A percentile compares a stretch with the other conserved stretches of the same genome.
phyloP scores from a whole-genome alignment of 495 filamentous ascomycete species.

The Thermochaetoides thermophila region DNA sequence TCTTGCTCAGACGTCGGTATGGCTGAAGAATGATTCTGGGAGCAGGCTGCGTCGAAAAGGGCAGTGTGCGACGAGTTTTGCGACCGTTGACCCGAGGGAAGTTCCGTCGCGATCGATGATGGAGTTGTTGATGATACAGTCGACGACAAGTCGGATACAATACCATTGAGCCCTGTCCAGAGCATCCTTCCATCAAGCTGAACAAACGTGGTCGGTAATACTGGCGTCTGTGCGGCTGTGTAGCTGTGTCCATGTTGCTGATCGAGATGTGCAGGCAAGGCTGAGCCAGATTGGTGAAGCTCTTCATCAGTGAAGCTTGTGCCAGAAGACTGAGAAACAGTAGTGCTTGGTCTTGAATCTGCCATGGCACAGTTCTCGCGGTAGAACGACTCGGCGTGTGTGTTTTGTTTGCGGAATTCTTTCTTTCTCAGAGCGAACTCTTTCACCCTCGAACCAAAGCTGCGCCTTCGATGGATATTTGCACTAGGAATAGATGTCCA shows the following conservation, averaged over 20 bases:
- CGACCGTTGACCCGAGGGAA: slow-evolving; percentile 9
- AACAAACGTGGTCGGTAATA: slow-evolving; percentile 1
- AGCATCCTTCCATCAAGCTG: slow-evolving; percentile 13
- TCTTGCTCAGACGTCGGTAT: slow-evolving; percentile 2
- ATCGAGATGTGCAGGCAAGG: slow-evolving; percentile 3
- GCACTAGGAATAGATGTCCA: slow-evolving; percentile 11
- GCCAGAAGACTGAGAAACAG: slow-evolving; percentile 8
- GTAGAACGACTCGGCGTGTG: no score
- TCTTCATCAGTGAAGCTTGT: slow-evolving; percentile 4
- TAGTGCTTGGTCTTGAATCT: slow-evolving; percentile 10
- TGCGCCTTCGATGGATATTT: slow-evolving; percentile 15
- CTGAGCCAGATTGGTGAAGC: no score
- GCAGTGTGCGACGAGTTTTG: slow-evolving; percentile 19
- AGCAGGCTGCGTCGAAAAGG: slow-evolving; percentile 10
- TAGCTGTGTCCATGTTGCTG: no score
- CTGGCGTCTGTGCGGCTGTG: slow-evolving; percentile 9
- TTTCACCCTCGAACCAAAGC: slow-evolving; percentile 20
- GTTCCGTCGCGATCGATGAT: slow-evolving; percentile 9
- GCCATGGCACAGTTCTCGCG: no score
- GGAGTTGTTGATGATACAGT: slow-evolving; percentile 12
- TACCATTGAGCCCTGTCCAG: slow-evolving; percentile 8
- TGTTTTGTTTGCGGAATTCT: slow-evolving; percentile 9
- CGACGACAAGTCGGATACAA: slow-evolving; percentile 11
- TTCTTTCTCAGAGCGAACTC: slow-evolving; percentile 15
- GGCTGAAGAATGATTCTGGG: no score